Evolutionary conservation across 805 yeast species (phyloP).

Genomic region (Lachancea quebecensis): DNA sequence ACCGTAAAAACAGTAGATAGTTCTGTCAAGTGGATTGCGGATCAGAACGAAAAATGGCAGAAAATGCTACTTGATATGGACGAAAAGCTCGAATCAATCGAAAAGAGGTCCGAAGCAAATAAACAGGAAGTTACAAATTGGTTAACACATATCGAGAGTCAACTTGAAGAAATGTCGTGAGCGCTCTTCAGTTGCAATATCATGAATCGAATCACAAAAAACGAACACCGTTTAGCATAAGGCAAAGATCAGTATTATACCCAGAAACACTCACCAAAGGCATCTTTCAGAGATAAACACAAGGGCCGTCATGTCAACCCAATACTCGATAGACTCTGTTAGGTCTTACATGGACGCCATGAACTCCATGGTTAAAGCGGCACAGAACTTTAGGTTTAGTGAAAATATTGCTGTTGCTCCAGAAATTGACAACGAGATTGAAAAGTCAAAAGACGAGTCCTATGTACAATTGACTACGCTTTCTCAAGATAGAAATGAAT

Average conservation of each 20-base stretch:
- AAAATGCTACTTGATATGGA: constrained; percentile 15
- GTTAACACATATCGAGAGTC: constrained; percentile 3
- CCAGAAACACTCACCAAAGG: no score
- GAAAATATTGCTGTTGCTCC: constrained; percentile 30
- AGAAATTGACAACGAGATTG: constrained; percentile 30
- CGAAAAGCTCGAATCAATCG: constrained; percentile 12
- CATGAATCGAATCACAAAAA: no score
- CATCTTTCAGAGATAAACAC: no score
- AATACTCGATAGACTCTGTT: constrained; percentile 56
- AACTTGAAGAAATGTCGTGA: not conserved
- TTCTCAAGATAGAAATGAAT: constrained; percentile 34
- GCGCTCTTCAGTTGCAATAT: no score
- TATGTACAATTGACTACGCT: constrained; percentile 27
- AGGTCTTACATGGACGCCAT: constrained; percentile 74
- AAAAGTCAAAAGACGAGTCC: constrained; percentile 22
- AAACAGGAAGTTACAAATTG: constrained; percentile 1
- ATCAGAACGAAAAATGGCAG: constrained; percentile 27
- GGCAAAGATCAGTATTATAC: no score
- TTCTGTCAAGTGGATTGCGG: constrained; percentile 14
- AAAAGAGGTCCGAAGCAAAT: constrained; percentile 9
- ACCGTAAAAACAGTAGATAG: constrained; percentile 17
- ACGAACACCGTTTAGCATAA: no score
- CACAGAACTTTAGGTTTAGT: constrained; percentile 30
- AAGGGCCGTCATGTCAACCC: constrained; percentile 34
- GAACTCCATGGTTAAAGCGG: constrained; percentile 55